phyloP scores from a whole-genome alignment of 345 rosid genomes.

The Hypericum androsaemum region DNA sequence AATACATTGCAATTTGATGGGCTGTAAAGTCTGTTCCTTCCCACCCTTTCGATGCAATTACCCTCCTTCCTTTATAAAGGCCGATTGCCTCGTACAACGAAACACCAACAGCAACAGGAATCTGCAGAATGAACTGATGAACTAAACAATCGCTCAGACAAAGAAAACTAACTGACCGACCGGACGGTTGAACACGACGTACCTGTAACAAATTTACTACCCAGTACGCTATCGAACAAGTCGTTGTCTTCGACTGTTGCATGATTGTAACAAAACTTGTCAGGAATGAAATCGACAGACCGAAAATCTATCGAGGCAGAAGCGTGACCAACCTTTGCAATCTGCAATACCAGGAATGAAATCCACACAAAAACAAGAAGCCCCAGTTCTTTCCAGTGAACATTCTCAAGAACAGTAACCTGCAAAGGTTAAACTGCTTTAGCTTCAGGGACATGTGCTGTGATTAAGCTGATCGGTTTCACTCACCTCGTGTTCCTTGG shows the following conservation, averaged over 20 bases:
- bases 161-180: background rate
- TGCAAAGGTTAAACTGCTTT: conserved; percentile 16
- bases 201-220: conserved; percentile 6
- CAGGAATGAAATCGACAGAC: background rate
- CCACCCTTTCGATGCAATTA: conserved; percentile 4
- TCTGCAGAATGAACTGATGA: background rate
- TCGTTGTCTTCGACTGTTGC: background rate
- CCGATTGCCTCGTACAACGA: conserved; percentile 2
- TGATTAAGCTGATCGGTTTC: conserved; percentile 1
- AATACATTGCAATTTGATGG: background rate
- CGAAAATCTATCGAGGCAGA: background rate
- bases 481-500: conserved; percentile 25
- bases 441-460: background rate
- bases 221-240: conserved; percentile 5
- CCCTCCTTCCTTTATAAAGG: conserved; percentile 6
- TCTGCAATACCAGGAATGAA: conserved; percentile 56
- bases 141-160: background rate
- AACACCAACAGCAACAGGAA: conserved; percentile 5
- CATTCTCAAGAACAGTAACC: conserved; percentile 54
- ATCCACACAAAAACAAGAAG: conserved; percentile 74
- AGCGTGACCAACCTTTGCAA: conserved; percentile 41
- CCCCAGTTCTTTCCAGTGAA: conserved; percentile 74
- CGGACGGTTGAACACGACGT: background rate
- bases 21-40: background rate
- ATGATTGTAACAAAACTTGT: background rate